Evolutionary conservation across 2,329 filamentous ascomycete genomes (phyloP), one percentile per base, ranked within the genome.

Genomic region (Coleophoma crateriformis): DNA sequence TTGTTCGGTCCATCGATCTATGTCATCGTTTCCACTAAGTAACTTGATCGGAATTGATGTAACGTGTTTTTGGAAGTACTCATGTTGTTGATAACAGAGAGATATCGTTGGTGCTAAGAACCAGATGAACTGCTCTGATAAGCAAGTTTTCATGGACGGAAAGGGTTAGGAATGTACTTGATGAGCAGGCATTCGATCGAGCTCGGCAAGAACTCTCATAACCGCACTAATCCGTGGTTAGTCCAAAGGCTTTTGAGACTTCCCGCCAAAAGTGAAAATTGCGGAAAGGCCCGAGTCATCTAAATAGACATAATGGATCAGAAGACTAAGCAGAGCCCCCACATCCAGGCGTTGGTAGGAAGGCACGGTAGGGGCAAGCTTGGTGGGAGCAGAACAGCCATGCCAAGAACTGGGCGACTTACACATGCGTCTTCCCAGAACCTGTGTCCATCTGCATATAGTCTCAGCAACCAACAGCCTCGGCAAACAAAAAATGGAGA

Each of bases 341-440:
- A 27, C 2, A 27, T 27, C 27, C 27, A 27, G 3, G 27, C 27
- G 27, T 10, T 27, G 8, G 27, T 27, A 27, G 27, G 27, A 2
- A 27, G 8, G n/a, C n/a, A n/a, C n/a, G n/a, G n/a, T n/a, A n/a
- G 27, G 27, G 27, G 3, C 27, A 27, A 7, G 27, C 27, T 27
- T 27, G 27, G 27, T 27, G 8, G 7, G 27, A 27, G 27, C 27
- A 27, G 27, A 7, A 7, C 8, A 27, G 8, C 2, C 27, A 27
- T 27, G 27, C 6, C 27, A 27, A 27, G 19, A 27, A 27, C 6
- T 27, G 27, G 3, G 27, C 27, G 7, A 27, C 27, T 27, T 27
- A 27, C 85, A 90, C 79, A 56, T 86, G 82, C 3, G 87, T 90
- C 64, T 91, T 91, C 2, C 87, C 87, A 55, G 80, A 88, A 1